Percentiles rank a stretch among this genome's conserved stretches.
phyloP scores from a whole-genome alignment of 306 rosid genomes.

The Acacia confusa region DNA sequence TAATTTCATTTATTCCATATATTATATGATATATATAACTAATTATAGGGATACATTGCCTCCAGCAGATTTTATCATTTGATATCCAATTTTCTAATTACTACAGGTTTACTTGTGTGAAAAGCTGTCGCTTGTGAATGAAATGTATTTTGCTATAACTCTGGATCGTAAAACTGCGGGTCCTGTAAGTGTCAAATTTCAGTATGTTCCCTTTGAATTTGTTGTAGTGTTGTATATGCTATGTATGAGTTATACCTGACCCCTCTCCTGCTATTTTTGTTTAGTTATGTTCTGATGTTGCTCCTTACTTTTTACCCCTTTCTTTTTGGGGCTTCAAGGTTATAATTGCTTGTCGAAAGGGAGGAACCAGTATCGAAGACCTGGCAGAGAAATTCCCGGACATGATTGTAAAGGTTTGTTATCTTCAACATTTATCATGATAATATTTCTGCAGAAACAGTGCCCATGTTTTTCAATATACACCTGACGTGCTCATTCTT shows the following conservation, averaged over 20 bases:
- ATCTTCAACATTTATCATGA: constrained; percentile 23
- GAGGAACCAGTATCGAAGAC: constrained; percentile 98
- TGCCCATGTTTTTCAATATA: constrained; percentile 24
- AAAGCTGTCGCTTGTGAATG: constrained; percentile 85
- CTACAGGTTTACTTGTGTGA: constrained; percentile 82
- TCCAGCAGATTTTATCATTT: constrained; percentile 1
- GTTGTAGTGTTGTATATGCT: constrained; percentile 19
- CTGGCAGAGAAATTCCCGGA: constrained; percentile 98
- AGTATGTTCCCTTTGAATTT: constrained; percentile 14
- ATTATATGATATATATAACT: background rate
- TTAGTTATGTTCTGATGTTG: constrained; percentile 14
- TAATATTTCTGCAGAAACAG: background rate
- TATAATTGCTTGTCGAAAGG: constrained; percentile 91
- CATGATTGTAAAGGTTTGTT: constrained; percentile 78
- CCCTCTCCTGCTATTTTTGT: background rate
- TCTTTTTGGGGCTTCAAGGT: constrained; percentile 46
- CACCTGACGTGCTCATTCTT: constrained; percentile 33
- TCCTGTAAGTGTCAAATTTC: constrained; percentile 69
- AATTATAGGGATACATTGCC: constrained; percentile 3
- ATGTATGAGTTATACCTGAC: constrained; percentile 1
- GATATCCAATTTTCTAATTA: constrained; percentile 22
- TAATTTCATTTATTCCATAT: background rate
- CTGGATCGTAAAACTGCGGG: constrained; percentile 87
- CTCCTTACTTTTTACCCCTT: background rate
- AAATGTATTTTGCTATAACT: constrained; percentile 93